These are phyloP conservation scores for Aspergillus oerlinghausenensis DNA, from an alignment of 2,329 filamentous ascomycete genomes.

Conservation along the genomic window DNA sequence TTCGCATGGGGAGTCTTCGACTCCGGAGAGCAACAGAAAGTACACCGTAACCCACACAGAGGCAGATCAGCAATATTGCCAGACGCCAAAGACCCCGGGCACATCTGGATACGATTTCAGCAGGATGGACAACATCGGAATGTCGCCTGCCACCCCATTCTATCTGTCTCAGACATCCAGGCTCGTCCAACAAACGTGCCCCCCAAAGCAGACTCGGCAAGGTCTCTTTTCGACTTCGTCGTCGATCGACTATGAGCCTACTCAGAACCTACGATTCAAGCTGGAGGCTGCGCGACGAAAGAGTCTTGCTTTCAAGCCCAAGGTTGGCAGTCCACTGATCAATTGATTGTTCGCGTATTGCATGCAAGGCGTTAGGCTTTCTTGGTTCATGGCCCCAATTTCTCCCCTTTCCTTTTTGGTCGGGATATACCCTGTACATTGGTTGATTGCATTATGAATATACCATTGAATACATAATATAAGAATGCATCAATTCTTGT, in stretches of 20 bases:
- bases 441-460: background rate
- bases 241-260: conserved; percentile 25
- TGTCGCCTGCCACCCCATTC: conserved; percentile 45
- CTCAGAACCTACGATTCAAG: conserved; percentile 50
- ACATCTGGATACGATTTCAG: conserved; percentile 31
- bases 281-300: conserved; percentile 70
- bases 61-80: conserved; percentile 16
- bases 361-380: conserved; percentile 2
- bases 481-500: background rate
- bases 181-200: conserved; percentile 50
- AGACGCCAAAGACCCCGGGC: conserved; percentile 31
- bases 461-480: background rate
- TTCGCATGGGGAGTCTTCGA: conserved; percentile 9
- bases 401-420: background rate
- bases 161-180: conserved; percentile 40
- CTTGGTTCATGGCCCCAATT: background rate
- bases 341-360: conserved; percentile 28
- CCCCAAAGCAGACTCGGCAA: conserved; percentile 47
- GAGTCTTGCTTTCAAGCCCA: conserved; percentile 73
- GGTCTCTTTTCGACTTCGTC: conserved; percentile 34
- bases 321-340: conserved; percentile 67
- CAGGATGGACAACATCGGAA: conserved; percentile 32
- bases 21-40: conserved; percentile 10
- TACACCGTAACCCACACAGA: conserved; percentile 15
- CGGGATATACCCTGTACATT: background rate